Conservation (phyloP, 352 stramenopile genomes). For the Phytophthora gonapodyides region DNA sequence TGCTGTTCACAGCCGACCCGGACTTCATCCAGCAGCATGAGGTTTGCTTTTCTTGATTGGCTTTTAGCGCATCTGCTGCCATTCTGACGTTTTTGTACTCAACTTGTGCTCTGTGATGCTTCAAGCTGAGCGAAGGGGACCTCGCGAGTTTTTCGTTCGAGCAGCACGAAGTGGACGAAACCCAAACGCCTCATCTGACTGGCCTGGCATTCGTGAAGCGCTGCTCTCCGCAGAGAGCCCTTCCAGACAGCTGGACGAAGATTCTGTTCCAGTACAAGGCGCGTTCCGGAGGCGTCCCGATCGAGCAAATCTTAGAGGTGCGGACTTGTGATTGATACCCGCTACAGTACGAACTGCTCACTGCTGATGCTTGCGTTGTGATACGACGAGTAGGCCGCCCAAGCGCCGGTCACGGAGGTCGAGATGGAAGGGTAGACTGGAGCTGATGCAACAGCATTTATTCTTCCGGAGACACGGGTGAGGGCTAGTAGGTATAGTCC, state of each 20-base stretch:
- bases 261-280: constrained; percentile 84
- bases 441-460: constrained; percentile 29
- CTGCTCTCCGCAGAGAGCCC: constrained; percentile 79
- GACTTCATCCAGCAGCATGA: constrained; percentile 67
- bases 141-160: constrained; percentile 83
- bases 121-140: constrained; percentile 73
- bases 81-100: not conserved
- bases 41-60: constrained; percentile 36
- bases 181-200: constrained; percentile 50
- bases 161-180: constrained; percentile 52
- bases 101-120: not conserved
- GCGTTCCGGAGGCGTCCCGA: constrained; percentile 59
- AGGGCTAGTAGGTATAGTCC: constrained; percentile 41
- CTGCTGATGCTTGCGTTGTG: not conserved
- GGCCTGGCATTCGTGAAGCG: constrained; percentile 71
- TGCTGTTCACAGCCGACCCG: constrained; percentile 49
- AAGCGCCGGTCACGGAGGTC: constrained; percentile 29
- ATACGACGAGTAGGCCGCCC: constrained; percentile 29
- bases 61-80: not conserved
- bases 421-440: constrained; percentile 42
- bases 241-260: constrained; percentile 90
- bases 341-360: constrained; percentile 5
- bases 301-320: constrained; percentile 72
- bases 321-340: not conserved
- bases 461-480: constrained; percentile 21